Conservation (phyloP, 2,329 filamentous ascomycete species). For the Hypoxylon sp. region DNA sequence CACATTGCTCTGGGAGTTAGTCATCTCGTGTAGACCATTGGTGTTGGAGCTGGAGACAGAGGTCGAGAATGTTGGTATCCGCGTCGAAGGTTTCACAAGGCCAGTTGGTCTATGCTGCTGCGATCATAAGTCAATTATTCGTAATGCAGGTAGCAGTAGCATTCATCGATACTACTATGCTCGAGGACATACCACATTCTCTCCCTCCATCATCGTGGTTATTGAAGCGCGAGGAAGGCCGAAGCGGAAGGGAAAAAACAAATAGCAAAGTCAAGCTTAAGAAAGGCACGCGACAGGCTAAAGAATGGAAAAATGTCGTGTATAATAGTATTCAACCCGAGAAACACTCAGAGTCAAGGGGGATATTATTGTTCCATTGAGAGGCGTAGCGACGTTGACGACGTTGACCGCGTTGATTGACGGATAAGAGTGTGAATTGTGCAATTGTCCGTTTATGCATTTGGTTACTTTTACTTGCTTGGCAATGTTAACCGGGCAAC, state of each 20-base stretch:
- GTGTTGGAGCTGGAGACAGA: conserved; percentile 51
- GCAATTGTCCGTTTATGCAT: conserved; percentile 38
- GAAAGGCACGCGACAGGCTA: conserved; percentile 22
- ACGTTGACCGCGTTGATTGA: conserved; percentile 23
- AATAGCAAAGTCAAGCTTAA: conserved; percentile 24
- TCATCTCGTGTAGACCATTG: conserved; percentile 67
- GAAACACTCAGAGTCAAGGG: conserved; percentile 11
- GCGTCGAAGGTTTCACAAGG: conserved; percentile 45
- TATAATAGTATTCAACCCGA: conserved; percentile 32
- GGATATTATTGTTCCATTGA: conserved; percentile 31
- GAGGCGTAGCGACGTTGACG: conserved; percentile 1
- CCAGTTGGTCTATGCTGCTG: conserved; percentile 41
- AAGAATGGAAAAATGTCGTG: conserved; percentile 15
- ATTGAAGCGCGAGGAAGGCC: conserved; percentile 17
- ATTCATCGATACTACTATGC: background rate
- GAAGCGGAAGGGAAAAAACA: conserved; percentile 24
- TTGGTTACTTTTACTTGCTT: conserved; percentile 32
- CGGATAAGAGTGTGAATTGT: conserved; percentile 39
- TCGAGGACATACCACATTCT: conserved; percentile 46
- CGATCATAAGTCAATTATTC: background rate
- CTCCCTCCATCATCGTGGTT: conserved; percentile 47
- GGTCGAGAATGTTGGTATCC: conserved; percentile 47
- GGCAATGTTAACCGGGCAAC: conserved; percentile 36
- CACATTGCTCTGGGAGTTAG: conserved; percentile 73
- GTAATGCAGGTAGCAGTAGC: conserved; percentile 28